Evolutionary conservation across 1,139 yeast species (phyloP).

Genomic region (Yamadazyma triangularis): DNA sequence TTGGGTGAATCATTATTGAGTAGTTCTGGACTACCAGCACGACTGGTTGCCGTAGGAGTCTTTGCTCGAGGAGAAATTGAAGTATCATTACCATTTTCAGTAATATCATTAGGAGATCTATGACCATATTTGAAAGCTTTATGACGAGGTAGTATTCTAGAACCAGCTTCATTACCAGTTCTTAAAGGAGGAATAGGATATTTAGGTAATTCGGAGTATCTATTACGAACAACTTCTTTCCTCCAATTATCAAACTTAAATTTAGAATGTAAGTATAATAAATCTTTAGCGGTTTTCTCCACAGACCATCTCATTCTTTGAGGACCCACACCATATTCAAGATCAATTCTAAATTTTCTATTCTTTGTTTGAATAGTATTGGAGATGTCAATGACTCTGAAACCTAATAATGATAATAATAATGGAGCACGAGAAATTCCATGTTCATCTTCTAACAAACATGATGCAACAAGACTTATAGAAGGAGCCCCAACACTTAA

Average conservation of each 20-base stretch:
- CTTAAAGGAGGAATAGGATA: constrained; percentile 28
- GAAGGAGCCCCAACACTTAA: constrained; percentile 77
- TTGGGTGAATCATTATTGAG: neutral
- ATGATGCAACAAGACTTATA: constrained; percentile 69
- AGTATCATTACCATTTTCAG: neutral
- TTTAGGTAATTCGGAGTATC: constrained; percentile 24
- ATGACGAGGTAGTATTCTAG: constrained; percentile 3
- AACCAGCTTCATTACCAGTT: constrained; percentile 5
- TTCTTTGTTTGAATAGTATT: constrained; percentile 38
- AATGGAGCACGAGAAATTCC: constrained; percentile 81
- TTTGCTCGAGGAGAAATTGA: neutral
- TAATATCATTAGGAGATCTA: no score
- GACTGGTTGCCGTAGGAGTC: neutral
- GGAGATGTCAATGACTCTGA: constrained; percentile 55
- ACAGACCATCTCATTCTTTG: constrained; percentile 79
- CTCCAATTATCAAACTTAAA: constrained; percentile 50
- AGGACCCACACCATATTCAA: constrained; percentile 88
- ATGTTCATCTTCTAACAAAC: constrained; percentile 72
- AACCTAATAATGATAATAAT: constrained; percentile 65
- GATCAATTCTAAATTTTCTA: constrained; percentile 57
- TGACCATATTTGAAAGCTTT: neutral
- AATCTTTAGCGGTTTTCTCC: constrained; percentile 66
- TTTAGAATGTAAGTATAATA: constrained; percentile 62
- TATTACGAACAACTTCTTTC: constrained; percentile 27
- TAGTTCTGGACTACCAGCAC: neutral